Evolutionary conservation across 257 asterid species (phyloP), one percentile per base, ranked within the genome.

Genomic region (Dorcoceras hygrometricum): DNA sequence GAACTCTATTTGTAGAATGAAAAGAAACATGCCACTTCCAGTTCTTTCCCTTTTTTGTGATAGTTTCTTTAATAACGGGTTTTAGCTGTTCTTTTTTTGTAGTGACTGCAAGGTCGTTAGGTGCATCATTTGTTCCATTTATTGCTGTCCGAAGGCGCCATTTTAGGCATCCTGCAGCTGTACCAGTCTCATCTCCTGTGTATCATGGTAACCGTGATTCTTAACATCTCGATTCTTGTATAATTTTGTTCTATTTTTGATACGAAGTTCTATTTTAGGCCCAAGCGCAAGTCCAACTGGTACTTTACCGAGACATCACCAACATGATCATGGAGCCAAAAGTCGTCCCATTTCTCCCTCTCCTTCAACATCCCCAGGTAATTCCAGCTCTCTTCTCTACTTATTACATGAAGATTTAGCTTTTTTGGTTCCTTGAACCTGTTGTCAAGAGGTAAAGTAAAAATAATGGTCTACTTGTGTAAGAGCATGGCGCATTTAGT

Each of bases 301-400:
- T 73, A 80, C 70, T 29, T 53, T 59, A 63, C 84, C 62, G 62
- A 75, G 81, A 71, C 88, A 65, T 74, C 85, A 2, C 65, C 84
- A 51, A 70, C 95, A 56, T 72, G 82, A 57, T 66, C 90, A 48
- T 59, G 80, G 74, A 68, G 51, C 39, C 62, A 81, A 76, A 72
- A 69, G 68, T 54, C 89, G 5, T 62, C 78, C 78, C 57, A 67
- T 79, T 76, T 83, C 99, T 71, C 97, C 97, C 53, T 75, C 96
- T 76, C 96, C 95, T 31, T 76, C 90, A 22, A 64, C 82, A 70
- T 67, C 80, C 74, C 79, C 86, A 59, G 97, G 99, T 90, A 85
- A 59, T 73, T 56, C 65, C n/a, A 5, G 25, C 14, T 65, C 65
- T 65, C 36, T 67, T 63, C 39, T 39, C 70, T 22, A 23, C 56